These are phyloP conservation scores for Fomitopsis pulvina DNA, from an alignment of 768 basidiomycete species.

Conservation along the genomic window DNA sequence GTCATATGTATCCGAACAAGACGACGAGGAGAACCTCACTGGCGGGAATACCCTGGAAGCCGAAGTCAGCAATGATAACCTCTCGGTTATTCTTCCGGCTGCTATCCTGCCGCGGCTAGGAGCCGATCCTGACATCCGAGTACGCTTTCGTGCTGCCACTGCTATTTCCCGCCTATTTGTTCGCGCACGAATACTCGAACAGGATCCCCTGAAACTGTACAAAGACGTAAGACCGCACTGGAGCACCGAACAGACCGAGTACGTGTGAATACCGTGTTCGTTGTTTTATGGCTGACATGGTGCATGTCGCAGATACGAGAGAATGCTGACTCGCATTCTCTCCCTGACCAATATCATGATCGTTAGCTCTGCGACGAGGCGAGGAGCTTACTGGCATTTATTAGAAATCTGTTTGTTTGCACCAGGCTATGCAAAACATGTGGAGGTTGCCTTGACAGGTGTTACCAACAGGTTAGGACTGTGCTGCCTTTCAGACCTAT, in stretches of 20 bases:
- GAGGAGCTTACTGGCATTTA: slow-evolving; percentile 84
- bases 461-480: slow-evolving; percentile 69
- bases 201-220: slow-evolving; percentile 37
- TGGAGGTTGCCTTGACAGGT: slow-evolving; percentile 48
- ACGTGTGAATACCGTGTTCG: no score
- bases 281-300: no score
- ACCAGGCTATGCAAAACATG: slow-evolving; percentile 30
- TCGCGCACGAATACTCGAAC: slow-evolving; percentile 31
- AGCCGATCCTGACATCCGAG: slow-evolving; percentile 73
- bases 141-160: slow-evolving; percentile 70
- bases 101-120: slow-evolving; percentile 45
- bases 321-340: slow-evolving; percentile 66
- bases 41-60: background rate
- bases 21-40: slow-evolving; percentile 1
- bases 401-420: slow-evolving; percentile 57
- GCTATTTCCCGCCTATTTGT: slow-evolving; percentile 55
- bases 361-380: slow-evolving; percentile 65
- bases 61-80: slow-evolving; percentile 8
- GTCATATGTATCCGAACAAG: background rate
- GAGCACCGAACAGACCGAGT: slow-evolving; percentile 43
- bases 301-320: slow-evolving; percentile 64
- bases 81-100: slow-evolving; percentile 30
- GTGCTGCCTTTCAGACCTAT: slow-evolving; percentile 51
- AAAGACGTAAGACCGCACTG: slow-evolving; percentile 37
- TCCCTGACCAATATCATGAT: slow-evolving; percentile 75